Base-by-base conservation (phyloP, 139 green algal species). In the Spirogloea muscicola region DNA sequence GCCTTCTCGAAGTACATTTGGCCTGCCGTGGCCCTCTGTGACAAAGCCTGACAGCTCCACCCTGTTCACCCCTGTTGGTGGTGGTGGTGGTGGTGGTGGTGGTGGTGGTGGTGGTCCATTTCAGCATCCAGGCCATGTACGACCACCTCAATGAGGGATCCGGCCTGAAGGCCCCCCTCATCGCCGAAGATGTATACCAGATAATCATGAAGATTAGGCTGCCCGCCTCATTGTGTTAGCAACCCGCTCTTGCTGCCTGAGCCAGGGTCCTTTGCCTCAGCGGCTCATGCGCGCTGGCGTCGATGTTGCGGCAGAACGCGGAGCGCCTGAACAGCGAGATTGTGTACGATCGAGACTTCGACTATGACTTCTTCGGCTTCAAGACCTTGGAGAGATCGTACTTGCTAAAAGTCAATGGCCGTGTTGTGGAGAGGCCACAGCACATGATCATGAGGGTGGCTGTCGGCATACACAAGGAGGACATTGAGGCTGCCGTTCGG, bases 351-450 rank as follows among this genome's bases (percentile, higher is more conserved):
- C 86, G 94, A 25, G 94, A 99, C 83, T 98, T 97, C 79, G 92
- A 98, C 80, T 99, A 97, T 71, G 94, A 99, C 82, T 99, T 97
- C 88, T 99, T 99, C 81, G 94, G 94, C 21, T 98, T 97, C 86
- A 98, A 99, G 91, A 99, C 94, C 0, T 87, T 99, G 64, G 94
- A 99, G 88, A 86, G 94, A 2, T 98, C 94, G 2, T 99, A 99
- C 86, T 85, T 99, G 72, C 89, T 99, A 48, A 85, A 90, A 33
- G 85, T 97, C 21, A 91, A 97, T 37, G 67, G 67, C 4, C 43
- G 89, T 58, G 89, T 99, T 16, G 86, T 98, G 33, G 94, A 99
- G 86, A 87, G 94, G 29, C 94, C 94, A 5, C 94, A 99, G 89
- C 94, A 99, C 84, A 96, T 99, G 93, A 88, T 98, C 21, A 99